Evolutionary conservation across 192 early-diverging fungal genomes (phyloP).

Genomic region (Rhizophlyctis rosea): DNA sequence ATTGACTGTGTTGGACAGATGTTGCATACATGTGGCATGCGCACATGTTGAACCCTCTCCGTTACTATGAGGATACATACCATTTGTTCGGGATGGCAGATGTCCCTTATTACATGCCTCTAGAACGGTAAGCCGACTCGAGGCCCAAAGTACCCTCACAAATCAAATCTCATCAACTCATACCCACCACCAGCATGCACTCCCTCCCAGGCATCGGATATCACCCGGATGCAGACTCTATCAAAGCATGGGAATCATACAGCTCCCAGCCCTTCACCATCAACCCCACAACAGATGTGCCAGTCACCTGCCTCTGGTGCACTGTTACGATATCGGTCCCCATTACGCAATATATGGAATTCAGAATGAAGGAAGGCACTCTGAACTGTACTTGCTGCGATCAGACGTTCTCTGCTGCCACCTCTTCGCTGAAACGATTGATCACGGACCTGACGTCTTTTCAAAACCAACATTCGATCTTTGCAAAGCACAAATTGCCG

Average conservation of each 20-base stretch:
- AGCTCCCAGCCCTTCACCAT: constrained; percentile 29
- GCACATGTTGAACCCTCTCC: constrained; percentile 54
- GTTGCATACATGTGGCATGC: constrained; percentile 62
- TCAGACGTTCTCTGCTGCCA: constrained; percentile 16
- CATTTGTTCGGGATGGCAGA: constrained; percentile 39
- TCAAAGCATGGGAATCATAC: constrained; percentile 34
- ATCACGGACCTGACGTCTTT: background rate
- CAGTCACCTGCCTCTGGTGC: constrained; percentile 39
- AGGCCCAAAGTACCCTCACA: background rate
- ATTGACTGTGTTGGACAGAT: constrained; percentile 34
- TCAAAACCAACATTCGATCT: background rate
- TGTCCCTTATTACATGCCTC: constrained; percentile 45
- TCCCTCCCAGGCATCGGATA: constrained; percentile 35
- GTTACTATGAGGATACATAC: constrained; percentile 60
- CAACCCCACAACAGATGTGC: constrained; percentile 25
- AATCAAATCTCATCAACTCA: background rate
- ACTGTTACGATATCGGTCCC: constrained; percentile 2
- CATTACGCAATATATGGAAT: constrained; percentile 27
- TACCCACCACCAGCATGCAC: background rate
- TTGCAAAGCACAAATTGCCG: no score
- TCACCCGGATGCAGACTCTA: constrained; percentile 32
- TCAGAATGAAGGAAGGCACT: constrained; percentile 28
- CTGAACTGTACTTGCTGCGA: constrained; percentile 28
- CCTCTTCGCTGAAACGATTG: constrained; percentile 17
- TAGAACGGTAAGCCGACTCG: constrained; percentile 21